phyloP scores from a whole-genome alignment of 345 rosid species.

The Hypericum perforatum region DNA sequence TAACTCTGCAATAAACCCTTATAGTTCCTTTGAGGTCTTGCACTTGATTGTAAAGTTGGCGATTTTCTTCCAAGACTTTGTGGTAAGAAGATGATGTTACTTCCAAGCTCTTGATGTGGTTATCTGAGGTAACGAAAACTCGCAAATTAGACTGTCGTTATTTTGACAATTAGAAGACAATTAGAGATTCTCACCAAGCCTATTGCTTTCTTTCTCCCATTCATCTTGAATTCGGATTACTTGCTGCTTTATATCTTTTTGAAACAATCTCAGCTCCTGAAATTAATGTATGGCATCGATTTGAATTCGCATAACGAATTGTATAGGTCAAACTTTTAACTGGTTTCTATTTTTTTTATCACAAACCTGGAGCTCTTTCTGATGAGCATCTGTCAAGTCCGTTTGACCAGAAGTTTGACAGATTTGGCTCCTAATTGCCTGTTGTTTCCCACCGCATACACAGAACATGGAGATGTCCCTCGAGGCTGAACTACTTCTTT shows the following conservation, averaged over 20 bases:
- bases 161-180: constrained; percentile 5
- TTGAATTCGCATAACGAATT: no score
- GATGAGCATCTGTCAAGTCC: constrained; percentile 38
- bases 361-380: constrained; percentile 62
- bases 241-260: constrained; percentile 41
- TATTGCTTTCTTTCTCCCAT: constrained; percentile 54
- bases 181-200: constrained; percentile 40
- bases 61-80: constrained; percentile 79
- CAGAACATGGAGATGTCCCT: constrained; percentile 74
- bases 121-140: constrained; percentile 27
- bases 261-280: constrained; percentile 52
- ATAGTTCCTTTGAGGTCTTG: constrained; percentile 97
- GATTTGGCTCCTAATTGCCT: constrained; percentile 18
- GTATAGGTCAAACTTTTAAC: no score
- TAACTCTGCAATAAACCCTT: constrained; percentile 83
- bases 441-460: constrained; percentile 55
- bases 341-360: no score
- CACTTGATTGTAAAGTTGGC: constrained; percentile 90
- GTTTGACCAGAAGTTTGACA: constrained; percentile 23
- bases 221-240: constrained; percentile 49
- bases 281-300: neutral
- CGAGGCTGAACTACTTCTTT: constrained; percentile 46
- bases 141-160: neutral
- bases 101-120: constrained; percentile 65
- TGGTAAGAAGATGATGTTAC: constrained; percentile 71